Percentiles rank a stretch among this genome's conserved stretches.
Conservation (phyloP, 1,284 basidiomycete species). For the Somion occarium region DNA sequence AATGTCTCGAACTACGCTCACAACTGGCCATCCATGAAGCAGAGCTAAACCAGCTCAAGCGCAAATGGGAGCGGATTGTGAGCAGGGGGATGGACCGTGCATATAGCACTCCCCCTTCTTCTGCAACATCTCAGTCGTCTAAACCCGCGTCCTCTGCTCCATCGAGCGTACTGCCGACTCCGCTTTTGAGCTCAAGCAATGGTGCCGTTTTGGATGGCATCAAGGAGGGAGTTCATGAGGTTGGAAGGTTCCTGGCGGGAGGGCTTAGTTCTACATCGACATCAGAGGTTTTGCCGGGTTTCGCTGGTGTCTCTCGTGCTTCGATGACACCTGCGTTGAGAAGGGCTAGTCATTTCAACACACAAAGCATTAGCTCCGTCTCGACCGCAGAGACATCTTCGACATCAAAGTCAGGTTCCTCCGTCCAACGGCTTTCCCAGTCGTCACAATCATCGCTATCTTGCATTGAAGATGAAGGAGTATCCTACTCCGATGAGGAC, state of each 20-base stretch:
- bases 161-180: constrained; percentile 4
- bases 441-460: constrained; percentile 32
- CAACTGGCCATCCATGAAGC: constrained; percentile 66
- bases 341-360: constrained; percentile 16
- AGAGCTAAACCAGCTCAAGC: constrained; percentile 68
- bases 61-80: constrained; percentile 77
- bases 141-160: constrained; percentile 3
- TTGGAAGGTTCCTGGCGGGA: constrained; percentile 46
- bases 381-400: constrained; percentile 23
- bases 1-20: constrained; percentile 71
- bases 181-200: constrained; percentile 13
- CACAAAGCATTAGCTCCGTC: constrained; percentile 23
- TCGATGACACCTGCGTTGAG: constrained; percentile 8
- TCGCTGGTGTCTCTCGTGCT: constrained; percentile 10
- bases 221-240: constrained; percentile 59
- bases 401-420: constrained; percentile 12
- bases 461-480: constrained; percentile 10
- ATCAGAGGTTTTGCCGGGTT: constrained; percentile 12
- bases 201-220: constrained; percentile 51
- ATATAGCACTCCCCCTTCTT: constrained; percentile 13
- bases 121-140: constrained; percentile 8
- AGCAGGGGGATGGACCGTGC: constrained; percentile 49
- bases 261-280: constrained; percentile 30
- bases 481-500: neutral
- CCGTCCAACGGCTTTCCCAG: constrained; percentile 37